phyloP scores from a whole-genome alignment of 1,284 basidiomycete genomes.

The Ceratobasidium sp. region DNA sequence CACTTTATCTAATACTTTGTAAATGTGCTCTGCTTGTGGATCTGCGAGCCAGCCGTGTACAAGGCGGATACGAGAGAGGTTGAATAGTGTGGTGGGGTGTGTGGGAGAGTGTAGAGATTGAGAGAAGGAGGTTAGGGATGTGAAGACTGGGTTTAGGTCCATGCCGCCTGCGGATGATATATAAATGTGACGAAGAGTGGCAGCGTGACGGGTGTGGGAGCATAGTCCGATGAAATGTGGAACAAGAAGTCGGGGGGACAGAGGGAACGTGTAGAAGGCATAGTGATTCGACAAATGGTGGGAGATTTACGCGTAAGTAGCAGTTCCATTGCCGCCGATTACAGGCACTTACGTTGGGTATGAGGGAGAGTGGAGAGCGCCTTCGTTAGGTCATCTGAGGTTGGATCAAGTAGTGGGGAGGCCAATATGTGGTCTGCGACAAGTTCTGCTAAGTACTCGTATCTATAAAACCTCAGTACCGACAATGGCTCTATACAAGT shows the following conservation, averaged over 20 bases:
- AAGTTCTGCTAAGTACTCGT: conserved; percentile 84
- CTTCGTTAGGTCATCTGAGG: conserved; percentile 72
- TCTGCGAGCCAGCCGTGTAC: conserved; percentile 96
- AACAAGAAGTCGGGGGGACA: conserved; percentile 3
- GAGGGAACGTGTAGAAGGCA: conserved; percentile 1
- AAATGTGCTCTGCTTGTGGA: conserved; percentile 71
- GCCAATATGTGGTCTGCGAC: conserved; percentile 85
- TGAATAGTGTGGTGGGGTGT: conserved; percentile 86
- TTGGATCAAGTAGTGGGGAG: conserved; percentile 66
- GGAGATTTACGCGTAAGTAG: conserved; percentile 1
- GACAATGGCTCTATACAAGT: background rate
- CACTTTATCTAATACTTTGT: conserved; percentile 66
- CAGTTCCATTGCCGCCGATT: background rate
- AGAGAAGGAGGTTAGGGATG: conserved; percentile 74
- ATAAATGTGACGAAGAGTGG: conserved; percentile 17
- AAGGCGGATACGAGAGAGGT: conserved; percentile 83
- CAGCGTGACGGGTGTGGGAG: conserved; percentile 39
- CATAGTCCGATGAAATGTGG: conserved; percentile 48
- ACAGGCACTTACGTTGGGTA: conserved; percentile 70
- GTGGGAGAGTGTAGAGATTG: conserved; percentile 66
- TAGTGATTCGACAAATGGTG: conserved; percentile 1
- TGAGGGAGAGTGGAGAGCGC: conserved; percentile 86
- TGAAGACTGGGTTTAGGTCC: conserved; percentile 88
- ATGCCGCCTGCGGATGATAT: conserved; percentile 72
- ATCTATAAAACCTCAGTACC: conserved; percentile 62